These are phyloP conservation scores for Pittosporum tobira DNA, from an alignment of 129 eudicot genomes.

Conservation along the genomic window DNA sequence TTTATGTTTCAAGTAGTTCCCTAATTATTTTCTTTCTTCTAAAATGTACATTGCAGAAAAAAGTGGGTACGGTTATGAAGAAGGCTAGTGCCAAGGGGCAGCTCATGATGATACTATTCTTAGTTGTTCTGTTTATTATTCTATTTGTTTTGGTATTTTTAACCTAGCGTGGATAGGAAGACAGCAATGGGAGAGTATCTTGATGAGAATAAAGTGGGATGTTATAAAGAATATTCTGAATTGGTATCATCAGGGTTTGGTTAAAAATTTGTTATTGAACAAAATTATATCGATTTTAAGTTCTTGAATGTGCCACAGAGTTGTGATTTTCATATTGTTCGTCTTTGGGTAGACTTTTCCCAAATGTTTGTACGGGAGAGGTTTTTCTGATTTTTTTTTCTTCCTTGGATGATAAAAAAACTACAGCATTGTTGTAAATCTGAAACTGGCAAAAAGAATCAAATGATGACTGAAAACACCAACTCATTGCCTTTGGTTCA, in stretches of 20 bases:
- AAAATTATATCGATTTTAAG: no score
- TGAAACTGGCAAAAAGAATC: no score
- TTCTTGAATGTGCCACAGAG: not conserved
- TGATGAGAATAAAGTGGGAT: conserved; percentile 1
- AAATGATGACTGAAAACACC: no score
- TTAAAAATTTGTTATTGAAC: not conserved
- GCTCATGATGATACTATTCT: conserved; percentile 70
- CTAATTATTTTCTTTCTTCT: not conserved
- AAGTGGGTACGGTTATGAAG: conserved; percentile 82
- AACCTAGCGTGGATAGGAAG: conserved; percentile 33
- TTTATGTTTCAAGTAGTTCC: not conserved
- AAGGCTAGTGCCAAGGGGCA: conserved; percentile 92
- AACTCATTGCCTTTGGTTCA: no score
- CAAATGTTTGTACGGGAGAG: no score
- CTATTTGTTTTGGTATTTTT: conserved; percentile 77
- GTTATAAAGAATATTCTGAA: not conserved
- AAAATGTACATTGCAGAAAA: conserved; percentile 51
- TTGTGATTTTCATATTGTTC: not conserved
- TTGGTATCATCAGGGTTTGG: not conserved
- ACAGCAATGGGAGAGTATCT: not conserved
- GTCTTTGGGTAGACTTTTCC: not conserved
- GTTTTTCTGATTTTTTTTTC: no score
- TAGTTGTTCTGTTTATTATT: conserved; percentile 56
- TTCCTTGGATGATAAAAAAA: no score
- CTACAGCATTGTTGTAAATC: no score